These are phyloP conservation scores for Candida boidinii DNA, from an alignment of 805 yeast genomes.

Conservation along the genomic window DNA sequence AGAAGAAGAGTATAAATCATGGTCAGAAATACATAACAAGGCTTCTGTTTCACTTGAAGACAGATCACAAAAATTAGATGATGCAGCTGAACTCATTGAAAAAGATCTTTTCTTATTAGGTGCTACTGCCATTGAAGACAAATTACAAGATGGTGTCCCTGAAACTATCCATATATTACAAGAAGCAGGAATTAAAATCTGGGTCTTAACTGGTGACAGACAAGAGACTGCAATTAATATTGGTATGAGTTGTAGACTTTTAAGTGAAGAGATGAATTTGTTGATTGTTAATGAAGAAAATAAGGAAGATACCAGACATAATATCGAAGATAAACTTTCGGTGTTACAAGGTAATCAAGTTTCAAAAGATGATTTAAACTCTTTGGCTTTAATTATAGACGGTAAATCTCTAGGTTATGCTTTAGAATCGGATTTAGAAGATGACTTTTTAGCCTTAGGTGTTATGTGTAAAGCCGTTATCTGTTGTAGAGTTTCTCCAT, in stretches of 20 bases:
- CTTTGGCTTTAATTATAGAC: conserved; percentile 86
- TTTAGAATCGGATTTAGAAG: conserved; percentile 72
- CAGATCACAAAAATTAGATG: conserved; percentile 71
- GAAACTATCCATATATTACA: conserved; percentile 93
- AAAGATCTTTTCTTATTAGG: conserved; percentile 73
- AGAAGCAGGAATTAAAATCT: conserved; percentile 92
- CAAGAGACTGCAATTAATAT: conserved; percentile 98
- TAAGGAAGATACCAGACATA: conserved; percentile 65
- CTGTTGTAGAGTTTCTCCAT: conserved; percentile 96
- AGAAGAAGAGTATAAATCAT: conserved; percentile 64
- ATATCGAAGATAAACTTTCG: conserved; percentile 63
- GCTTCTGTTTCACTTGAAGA: conserved; percentile 79
- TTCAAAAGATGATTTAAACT: conserved; percentile 60
- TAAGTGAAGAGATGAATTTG: conserved; percentile 94
- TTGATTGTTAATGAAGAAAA: conserved; percentile 82
- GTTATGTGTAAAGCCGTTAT: conserved; percentile 89
- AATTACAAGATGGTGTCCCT: conserved; percentile 96
- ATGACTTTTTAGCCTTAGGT: conserved; percentile 69
- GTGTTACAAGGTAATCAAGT: conserved; percentile 65
- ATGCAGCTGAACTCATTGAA: conserved; percentile 85
- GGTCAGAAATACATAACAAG: conserved; percentile 59
- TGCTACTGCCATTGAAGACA: conserved; percentile 98
- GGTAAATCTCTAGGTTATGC: conserved; percentile 89
- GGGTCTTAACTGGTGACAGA: conserved; percentile 98
- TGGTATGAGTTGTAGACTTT: conserved; percentile 93